Percentiles rank a stretch among this genome's conserved stretches.
Evolutionary conservation across 2,329 filamentous ascomycete species (phyloP).

Genomic region (Lecanosticta acicola): DNA sequence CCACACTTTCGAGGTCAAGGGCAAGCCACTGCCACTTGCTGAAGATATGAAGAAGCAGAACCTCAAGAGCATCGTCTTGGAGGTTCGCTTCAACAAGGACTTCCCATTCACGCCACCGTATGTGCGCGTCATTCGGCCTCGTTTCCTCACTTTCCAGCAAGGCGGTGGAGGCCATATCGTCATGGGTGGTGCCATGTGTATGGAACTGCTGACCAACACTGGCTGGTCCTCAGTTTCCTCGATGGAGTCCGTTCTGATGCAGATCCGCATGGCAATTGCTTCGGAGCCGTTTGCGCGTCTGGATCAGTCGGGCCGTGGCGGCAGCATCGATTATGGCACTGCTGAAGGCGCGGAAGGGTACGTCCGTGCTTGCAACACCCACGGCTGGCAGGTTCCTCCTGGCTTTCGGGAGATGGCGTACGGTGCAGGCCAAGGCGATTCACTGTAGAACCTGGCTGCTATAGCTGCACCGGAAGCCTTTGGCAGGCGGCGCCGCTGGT

Average conservation of each 20-base stretch:
- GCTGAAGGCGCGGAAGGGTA: constrained; percentile 70
- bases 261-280: constrained; percentile 72
- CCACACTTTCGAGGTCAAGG: constrained; percentile 28
- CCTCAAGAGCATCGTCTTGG: constrained; percentile 66
- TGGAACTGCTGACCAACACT: constrained; percentile 68
- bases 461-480: too few relatives aligned
- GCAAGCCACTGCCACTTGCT: constrained; percentile 57
- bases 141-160: constrained; percentile 63
- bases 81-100: constrained; percentile 71
- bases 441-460: too few relatives aligned
- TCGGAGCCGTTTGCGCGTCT: constrained; percentile 72
- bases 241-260: constrained; percentile 74
- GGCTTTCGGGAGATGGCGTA: constrained; percentile 52
- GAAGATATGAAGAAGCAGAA: constrained; percentile 63
- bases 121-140: constrained; percentile 73
- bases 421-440: constrained; percentile 4
- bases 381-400: constrained; percentile 67
- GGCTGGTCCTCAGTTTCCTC: constrained; percentile 71
- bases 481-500: not conserved
- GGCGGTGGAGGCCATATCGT: constrained; percentile 87
- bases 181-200: constrained; percentile 73
- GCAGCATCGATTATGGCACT: constrained; percentile 51
- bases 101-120: constrained; percentile 80
- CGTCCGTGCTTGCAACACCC: constrained; percentile 57
- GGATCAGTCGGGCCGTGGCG: constrained; percentile 24